Percentiles rank a stretch among this genome's conserved stretches.
Evolutionary conservation across 2,329 filamentous ascomycete genomes (phyloP).

Genomic region (Exophiala bonariae): DNA sequence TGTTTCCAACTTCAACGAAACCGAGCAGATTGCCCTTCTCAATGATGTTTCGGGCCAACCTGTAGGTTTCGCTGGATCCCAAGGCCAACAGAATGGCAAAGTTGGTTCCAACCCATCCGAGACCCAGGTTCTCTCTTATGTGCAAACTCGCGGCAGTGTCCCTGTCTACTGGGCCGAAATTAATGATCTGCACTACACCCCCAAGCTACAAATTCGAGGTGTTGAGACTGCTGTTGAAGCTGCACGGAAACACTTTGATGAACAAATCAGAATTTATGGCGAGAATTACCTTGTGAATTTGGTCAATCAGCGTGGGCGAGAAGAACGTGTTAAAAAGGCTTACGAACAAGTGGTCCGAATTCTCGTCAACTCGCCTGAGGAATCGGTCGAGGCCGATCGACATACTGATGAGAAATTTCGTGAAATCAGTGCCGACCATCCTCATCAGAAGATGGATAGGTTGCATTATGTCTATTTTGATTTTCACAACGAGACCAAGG

Average conservation of each 20-base stretch:
- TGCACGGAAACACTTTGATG: slow-evolving; percentile 82
- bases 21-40: slow-evolving; percentile 85
- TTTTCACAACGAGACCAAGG: slow-evolving; percentile 97
- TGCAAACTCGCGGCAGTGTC: slow-evolving; percentile 94
- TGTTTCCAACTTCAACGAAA: slow-evolving; percentile 99
- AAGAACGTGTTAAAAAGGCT: slow-evolving; percentile 83
- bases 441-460: slow-evolving; percentile 69
- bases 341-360: slow-evolving; percentile 87
- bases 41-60: slow-evolving; percentile 77
- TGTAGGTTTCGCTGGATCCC: slow-evolving; percentile 76
- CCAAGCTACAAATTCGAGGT: slow-evolving; percentile 82
- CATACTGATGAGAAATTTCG: slow-evolving; percentile 78
- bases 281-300: slow-evolving; percentile 97
- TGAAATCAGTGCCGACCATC: slow-evolving; percentile 55
- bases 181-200: slow-evolving; percentile 88
- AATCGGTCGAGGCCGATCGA: slow-evolving; percentile 65
- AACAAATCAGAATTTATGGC: slow-evolving; percentile 90
- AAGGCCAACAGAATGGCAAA: slow-evolving; percentile 73
- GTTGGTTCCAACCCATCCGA: slow-evolving; percentile 65
- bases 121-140: slow-evolving; percentile 87
- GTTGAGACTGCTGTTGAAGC: slow-evolving; percentile 78
- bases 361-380: slow-evolving; percentile 68
- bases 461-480: slow-evolving; percentile 98
- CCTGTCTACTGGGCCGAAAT: slow-evolving; percentile 96
- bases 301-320: slow-evolving; percentile 93